Evolutionary conservation across 73 alveolate genomes (phyloP), one percentile per base, ranked within the genome.

Genomic region (Paramecium biaurelia): DNA sequence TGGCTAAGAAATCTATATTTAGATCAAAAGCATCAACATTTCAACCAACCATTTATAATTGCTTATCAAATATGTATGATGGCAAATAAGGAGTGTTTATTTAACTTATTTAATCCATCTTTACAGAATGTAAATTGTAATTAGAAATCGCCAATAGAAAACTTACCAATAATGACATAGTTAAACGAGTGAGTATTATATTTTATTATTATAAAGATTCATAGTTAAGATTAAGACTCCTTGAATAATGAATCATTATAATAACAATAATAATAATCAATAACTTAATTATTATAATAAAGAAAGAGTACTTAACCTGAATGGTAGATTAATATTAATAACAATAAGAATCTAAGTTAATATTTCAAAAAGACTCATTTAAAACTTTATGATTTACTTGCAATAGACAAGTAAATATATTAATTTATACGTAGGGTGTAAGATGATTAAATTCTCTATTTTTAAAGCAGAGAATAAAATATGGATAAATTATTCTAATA

Each of bases 11-110:
- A 18, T 21, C 35, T 37, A 72, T 72, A 11, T 37, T 21, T 35
- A 34, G 86, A 72, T 72, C 86, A 9, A 72, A 72, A 37, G 86
- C 86, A 12, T 72, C 86, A 37, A 72, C 86, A 30, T 72, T 72
- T 37, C 7, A 35, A 8, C 86, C 86, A 34, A 72, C 86, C 32
- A 72, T 72, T 34, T 72, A 72, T 72, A 37, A 37, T 34, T 72
- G 86, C n/a, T 37, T 72, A 24, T 35, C 86, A 11, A 35, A 72
- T 8, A 72, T 72, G 86, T 72, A 72, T 37, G 86, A 72, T 37
- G 86, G 86, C 2, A 72, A 72, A 72, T 21, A 32, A 35, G 58
- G 58, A 28, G 86, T 72, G 4, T 38, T 72, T 21, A 38, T 35
- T 10, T 37, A 35, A 28, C 30, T 72, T 20, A 72, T 72, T 15